phyloP scores from a whole-genome alignment of 768 basidiomycete species.

The Candolleomyces eurysporus region DNA sequence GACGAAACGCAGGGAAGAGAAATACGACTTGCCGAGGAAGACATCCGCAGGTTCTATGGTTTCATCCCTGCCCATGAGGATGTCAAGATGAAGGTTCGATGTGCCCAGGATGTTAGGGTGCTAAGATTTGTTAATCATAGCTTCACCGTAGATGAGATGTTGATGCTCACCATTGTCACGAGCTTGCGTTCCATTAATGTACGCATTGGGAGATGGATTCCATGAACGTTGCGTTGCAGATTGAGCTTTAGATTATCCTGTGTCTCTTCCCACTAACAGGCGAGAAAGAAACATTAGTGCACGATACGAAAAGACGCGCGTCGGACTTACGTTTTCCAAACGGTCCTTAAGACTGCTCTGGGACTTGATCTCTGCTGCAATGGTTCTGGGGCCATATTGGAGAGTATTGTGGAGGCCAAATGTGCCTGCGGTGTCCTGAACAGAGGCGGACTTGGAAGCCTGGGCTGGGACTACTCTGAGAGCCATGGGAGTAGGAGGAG shows the following conservation, averaged over 20 bases:
- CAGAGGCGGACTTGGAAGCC: conserved; percentile 56
- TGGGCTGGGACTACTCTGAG: conserved; percentile 62
- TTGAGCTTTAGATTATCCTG: conserved; percentile 86
- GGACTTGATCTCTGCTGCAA: conserved; percentile 72
- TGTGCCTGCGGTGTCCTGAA: conserved; percentile 66
- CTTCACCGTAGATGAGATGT: neutral
- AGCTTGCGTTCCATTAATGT: conserved; percentile 93
- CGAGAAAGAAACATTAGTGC: neutral
- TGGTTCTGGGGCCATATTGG: conserved; percentile 76
- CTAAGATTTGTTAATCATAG: conserved; percentile 31
- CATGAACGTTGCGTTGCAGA: conserved; percentile 79
- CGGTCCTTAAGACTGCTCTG: conserved; percentile 63
- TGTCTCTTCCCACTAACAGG: conserved; percentile 84
- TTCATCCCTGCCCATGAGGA: conserved; percentile 92
- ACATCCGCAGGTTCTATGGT: conserved; percentile 74
- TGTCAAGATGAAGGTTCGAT: conserved; percentile 86
- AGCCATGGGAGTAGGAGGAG: conserved; percentile 38
- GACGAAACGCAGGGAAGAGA: neutral
- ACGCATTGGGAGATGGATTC: conserved; percentile 86
- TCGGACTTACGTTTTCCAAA: conserved; percentile 66
- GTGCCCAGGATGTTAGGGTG: conserved; percentile 64
- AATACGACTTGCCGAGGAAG: conserved; percentile 59
- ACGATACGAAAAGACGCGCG: neutral
- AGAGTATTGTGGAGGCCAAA: conserved; percentile 89
- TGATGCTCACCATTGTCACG: conserved; percentile 37